These are phyloP conservation scores for Berkeleyomyces rouxiae DNA, from an alignment of 2,329 filamentous ascomycete genomes.

Conservation along the genomic window DNA sequence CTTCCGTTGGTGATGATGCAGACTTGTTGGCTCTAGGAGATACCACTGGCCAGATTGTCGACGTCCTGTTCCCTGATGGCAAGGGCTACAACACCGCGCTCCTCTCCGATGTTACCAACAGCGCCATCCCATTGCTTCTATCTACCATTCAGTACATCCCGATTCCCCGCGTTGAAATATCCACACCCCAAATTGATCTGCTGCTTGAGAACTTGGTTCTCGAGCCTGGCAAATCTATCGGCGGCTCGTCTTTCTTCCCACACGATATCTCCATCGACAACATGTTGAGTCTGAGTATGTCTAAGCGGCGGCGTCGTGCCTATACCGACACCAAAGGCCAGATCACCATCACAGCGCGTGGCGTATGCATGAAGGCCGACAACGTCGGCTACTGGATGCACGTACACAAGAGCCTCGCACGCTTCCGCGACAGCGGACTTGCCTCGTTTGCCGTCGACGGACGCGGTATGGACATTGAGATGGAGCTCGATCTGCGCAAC, in stretches of 20 bases:
- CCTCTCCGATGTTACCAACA: slow-evolving; percentile 56
- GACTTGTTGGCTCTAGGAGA: slow-evolving; percentile 53
- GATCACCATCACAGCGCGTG: slow-evolving; percentile 55
- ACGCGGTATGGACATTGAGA: slow-evolving; percentile 67
- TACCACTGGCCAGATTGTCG: slow-evolving; percentile 49
- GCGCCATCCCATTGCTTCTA: slow-evolving; percentile 65
- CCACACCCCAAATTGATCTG: slow-evolving; percentile 67
- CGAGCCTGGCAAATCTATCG: slow-evolving; percentile 71
- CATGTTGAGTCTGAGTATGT: slow-evolving; percentile 61
- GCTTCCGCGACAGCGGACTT: slow-evolving; percentile 66
- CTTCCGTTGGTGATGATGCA: slow-evolving; percentile 52
- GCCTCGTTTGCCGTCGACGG: slow-evolving; percentile 75
- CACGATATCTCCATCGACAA: slow-evolving; percentile 68
- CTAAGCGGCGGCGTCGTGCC: background rate
- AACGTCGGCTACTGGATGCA: slow-evolving; percentile 85
- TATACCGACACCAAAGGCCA: slow-evolving; percentile 44
- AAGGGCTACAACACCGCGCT: slow-evolving; percentile 51
- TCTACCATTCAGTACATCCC: slow-evolving; percentile 72
- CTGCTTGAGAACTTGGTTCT: slow-evolving; percentile 81
- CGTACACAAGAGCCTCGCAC: slow-evolving; percentile 57
- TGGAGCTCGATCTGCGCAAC: slow-evolving; percentile 70
- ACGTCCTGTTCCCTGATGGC: slow-evolving; percentile 50
- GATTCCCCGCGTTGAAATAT: slow-evolving; percentile 77
- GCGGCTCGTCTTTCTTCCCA: slow-evolving; percentile 76
- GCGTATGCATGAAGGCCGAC: slow-evolving; percentile 66